These are phyloP conservation scores for Buxus sempervirens DNA, from an alignment of 164 flowering plant genomes.

Conservation along the genomic window DNA sequence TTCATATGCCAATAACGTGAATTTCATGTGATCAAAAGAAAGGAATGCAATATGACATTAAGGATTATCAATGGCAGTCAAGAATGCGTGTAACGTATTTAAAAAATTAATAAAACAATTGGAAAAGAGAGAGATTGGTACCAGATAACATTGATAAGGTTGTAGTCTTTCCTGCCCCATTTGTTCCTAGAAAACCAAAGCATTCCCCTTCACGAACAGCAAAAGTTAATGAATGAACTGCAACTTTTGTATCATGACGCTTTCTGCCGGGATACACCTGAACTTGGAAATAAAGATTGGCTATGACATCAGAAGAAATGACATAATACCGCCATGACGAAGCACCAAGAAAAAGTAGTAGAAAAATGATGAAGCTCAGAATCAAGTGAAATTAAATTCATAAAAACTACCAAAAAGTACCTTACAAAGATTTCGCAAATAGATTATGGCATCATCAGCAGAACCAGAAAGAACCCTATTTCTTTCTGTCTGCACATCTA, in stretches of 20 bases:
- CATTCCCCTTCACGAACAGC: slow-evolving; percentile 97
- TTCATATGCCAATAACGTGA: background rate
- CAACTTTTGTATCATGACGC: slow-evolving; percentile 53
- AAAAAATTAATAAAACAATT: background rate
- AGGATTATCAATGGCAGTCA: background rate
- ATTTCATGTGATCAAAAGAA: background rate
- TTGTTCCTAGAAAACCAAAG: slow-evolving; percentile 96
- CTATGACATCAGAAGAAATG: slow-evolving; percentile 1
- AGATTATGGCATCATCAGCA: slow-evolving; percentile 56
- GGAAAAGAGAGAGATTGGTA: slow-evolving; percentile 14
- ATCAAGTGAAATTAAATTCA: background rate
- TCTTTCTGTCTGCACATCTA: slow-evolving; percentile 84
- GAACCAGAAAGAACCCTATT: slow-evolving; percentile 83
- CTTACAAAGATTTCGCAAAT: slow-evolving; percentile 82
- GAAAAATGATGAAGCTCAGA: background rate
- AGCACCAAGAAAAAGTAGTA: no score
- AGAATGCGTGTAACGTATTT: background rate
- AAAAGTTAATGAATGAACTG: slow-evolving; percentile 85
- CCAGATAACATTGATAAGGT: slow-evolving; percentile 93
- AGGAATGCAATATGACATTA: background rate
- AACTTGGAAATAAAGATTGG: slow-evolving; percentile 16
- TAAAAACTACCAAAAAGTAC: slow-evolving; percentile 28
- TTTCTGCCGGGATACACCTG: slow-evolving; percentile 81
- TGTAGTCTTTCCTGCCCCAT: slow-evolving; percentile 99
- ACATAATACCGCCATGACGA: background rate